phyloP scores from a whole-genome alignment of 2,329 filamentous ascomycete genomes.

The Xylaria multiplex region DNA sequence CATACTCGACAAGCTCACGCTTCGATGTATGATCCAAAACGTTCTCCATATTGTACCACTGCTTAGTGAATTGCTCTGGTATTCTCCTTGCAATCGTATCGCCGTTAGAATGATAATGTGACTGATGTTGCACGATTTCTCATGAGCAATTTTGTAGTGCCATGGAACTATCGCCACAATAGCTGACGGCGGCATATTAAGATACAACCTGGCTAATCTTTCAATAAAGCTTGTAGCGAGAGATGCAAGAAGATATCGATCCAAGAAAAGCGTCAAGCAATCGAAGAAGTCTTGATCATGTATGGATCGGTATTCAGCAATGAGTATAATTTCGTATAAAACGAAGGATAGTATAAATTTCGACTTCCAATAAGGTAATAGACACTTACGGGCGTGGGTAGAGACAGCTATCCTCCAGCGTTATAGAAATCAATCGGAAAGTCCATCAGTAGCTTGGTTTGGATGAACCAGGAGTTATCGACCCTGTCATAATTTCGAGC shows the following conservation, averaged over 20 bases:
- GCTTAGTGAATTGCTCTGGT: conserved; percentile 96
- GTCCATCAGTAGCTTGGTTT: conserved; percentile 91
- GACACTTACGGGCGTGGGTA: conserved; percentile 89
- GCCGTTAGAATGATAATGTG: conserved; percentile 96
- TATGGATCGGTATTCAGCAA: conserved; percentile 85
- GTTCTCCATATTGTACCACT: conserved; percentile 93
- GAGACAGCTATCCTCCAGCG: conserved; percentile 82
- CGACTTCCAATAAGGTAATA: conserved; percentile 94
- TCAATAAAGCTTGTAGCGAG: conserved; percentile 97
- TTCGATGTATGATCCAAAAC: conserved; percentile 92
- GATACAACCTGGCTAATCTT: conserved; percentile 81
- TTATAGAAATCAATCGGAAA: conserved; percentile 96
- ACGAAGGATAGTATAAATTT: conserved; percentile 95
- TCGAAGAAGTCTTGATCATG: conserved; percentile 91
- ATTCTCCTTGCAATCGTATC: conserved; percentile 93
- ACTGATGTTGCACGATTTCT: conserved; percentile 91
- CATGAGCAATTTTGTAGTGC: conserved; percentile 97
- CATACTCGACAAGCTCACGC: conserved; percentile 61
- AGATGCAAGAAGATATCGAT: conserved; percentile 90
- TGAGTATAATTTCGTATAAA: conserved; percentile 94
- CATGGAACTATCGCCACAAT: conserved; percentile 91
- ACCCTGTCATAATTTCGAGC: conserved; percentile 77
- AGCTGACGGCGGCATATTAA: conserved; percentile 89
- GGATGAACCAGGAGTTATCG: conserved; percentile 90
- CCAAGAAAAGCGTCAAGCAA: conserved; percentile 89